These are phyloP conservation scores for Aspergillus ustus DNA, from an alignment of 2,329 filamentous ascomycete genomes.

Conservation along the genomic window DNA sequence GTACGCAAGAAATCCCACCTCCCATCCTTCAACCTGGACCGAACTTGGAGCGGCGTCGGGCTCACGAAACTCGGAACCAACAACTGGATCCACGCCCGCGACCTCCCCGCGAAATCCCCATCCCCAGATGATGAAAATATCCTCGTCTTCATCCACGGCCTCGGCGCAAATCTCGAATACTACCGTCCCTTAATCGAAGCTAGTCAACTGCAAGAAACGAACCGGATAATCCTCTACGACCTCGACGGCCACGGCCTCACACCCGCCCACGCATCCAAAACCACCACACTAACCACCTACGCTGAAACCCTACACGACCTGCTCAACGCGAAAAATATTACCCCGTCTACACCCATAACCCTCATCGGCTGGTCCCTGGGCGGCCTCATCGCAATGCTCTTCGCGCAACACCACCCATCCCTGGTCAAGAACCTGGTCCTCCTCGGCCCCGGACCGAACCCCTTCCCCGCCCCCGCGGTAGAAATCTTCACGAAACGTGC, in stretches of 20 bases:
- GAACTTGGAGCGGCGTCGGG: not conserved
- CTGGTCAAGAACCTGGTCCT: not conserved
- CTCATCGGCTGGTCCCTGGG: not conserved
- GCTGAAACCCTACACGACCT: not conserved
- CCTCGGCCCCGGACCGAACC: not conserved
- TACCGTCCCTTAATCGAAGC: not conserved
- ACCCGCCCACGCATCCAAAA: not conserved
- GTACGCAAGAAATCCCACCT: not conserved
- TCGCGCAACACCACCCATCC: not conserved
- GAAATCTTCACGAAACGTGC: not conserved
- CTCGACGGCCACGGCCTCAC: not conserved
- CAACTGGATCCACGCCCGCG: not conserved
- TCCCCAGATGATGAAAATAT: not conserved
- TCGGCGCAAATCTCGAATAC: not conserved
- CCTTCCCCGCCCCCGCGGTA: not conserved
- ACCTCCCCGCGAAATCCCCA: not conserved
- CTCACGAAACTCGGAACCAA: not conserved
- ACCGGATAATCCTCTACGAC: not conserved
- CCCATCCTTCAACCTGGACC: not conserved
- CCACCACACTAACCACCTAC: not conserved
- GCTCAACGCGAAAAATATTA: not conserved
- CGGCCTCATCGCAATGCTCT: not conserved
- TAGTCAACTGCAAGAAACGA: not conserved
- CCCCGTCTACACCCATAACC: not conserved
- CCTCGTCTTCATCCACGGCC: slow-evolving; percentile 1